Base-by-base conservation (phyloP, 805 yeast species). In the Starmerella etchellsii region DNA sequence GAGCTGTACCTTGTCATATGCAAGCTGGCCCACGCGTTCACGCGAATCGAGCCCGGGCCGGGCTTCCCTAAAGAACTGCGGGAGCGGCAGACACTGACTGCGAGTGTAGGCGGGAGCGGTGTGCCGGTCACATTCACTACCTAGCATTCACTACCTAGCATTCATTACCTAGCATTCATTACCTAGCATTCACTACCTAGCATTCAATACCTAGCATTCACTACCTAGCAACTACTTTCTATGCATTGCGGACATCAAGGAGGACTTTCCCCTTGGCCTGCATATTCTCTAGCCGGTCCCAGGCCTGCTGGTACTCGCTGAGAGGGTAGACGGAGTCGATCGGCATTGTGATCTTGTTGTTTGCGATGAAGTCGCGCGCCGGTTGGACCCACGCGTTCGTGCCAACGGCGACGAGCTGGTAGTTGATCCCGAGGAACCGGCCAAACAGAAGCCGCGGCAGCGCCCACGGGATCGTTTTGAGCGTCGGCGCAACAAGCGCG, bases 191-290 rank as follows among this genome's bases (percentile, higher is more conserved):
- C 4, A 14, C 14, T 10, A 30, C 33, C 7, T 15, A 18, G 6
- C 22, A 8, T 19, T 27, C 11, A 25, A 9, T 25, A 25, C 27
- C 27, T 9, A 25, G 9, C 27, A n/a, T n/a, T n/a, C 11, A 25
- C 27, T 25, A 25, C 27, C n/a, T 27, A 27, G n/a, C n/a, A 13
- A 15, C n/a, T 15, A 14, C n/a, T 9, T 27, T 27, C 30, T n/a
- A 27, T 15, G 7, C n/a, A 27, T 23, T 10, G 25, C 25, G 25
- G 27, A 34, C 31, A 21, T 47, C 51, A 24, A 74, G 41, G n/a
- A 83, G 70, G 36, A 79, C 63, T 57, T 82, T 83, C 28, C 94
- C 95, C 41, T 68, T 71, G 7, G 78, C 75, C 36, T 56, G 62
- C 42, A 72, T 69, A 25, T 65, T 56, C 7, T 55, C 56, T 23